Evolutionary conservation across 2,329 filamentous ascomycete genomes (phyloP).

Genomic region (Emmonsiellopsis sp.): DNA sequence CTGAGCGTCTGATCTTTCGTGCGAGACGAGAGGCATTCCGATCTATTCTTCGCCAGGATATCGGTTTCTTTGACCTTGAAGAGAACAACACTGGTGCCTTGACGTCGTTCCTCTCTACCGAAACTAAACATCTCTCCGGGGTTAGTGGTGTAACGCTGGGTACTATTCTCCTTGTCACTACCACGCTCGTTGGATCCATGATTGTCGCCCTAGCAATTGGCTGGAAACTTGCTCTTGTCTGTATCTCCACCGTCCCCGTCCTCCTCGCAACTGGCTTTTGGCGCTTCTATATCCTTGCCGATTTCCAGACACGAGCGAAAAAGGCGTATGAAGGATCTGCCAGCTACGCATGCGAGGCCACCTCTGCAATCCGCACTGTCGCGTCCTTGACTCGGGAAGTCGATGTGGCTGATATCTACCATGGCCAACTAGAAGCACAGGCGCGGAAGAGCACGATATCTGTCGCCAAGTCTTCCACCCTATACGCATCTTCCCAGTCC

Average conservation of each 20-base stretch:
- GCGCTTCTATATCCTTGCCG: conserved; percentile 73
- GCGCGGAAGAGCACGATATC: conserved; percentile 61
- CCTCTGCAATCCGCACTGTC: conserved; percentile 87
- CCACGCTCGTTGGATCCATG: conserved; percentile 69
- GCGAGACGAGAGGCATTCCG: conserved; percentile 78
- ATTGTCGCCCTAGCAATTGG: conserved; percentile 63
- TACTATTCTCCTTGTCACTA: conserved; percentile 69
- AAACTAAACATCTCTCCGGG: conserved; percentile 81
- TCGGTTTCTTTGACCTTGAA: conserved; percentile 81
- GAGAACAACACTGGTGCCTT: conserved; percentile 84
- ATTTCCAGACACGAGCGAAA: conserved; percentile 72
- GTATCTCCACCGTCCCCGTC: conserved; percentile 67
- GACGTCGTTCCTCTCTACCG: conserved; percentile 79
- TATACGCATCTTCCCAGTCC: conserved; percentile 80
- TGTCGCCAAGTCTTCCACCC: conserved; percentile 62
- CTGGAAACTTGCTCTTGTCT: conserved; percentile 83
- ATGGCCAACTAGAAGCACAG: conserved; percentile 55
- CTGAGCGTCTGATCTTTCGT: conserved; percentile 75
- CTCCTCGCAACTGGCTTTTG: conserved; percentile 76
- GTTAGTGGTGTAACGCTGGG: conserved; percentile 81
- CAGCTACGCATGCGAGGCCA: conserved; percentile 84
- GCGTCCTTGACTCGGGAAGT: conserved; percentile 80
- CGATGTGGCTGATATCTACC: conserved; percentile 69
- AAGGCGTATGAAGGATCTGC: conserved; percentile 71
- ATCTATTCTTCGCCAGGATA: conserved; percentile 83